A percentile compares a stretch with the other conserved stretches of the same genome.
Evolutionary conservation across 1,284 basidiomycete species (phyloP).

Genomic region (Sphagnurus paluster): DNA sequence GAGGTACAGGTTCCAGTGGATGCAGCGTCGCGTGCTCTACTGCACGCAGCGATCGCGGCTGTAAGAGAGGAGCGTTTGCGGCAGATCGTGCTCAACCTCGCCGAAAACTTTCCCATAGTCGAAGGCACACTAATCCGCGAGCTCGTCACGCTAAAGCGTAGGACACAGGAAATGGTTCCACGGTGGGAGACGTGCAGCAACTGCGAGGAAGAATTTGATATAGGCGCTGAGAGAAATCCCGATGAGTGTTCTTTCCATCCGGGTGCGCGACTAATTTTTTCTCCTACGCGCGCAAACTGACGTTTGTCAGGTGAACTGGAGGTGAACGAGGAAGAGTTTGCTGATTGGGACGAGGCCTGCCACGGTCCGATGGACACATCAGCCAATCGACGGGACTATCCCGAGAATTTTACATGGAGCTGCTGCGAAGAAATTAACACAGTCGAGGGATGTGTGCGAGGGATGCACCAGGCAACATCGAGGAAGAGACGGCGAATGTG

Average conservation of each 20-base stretch:
- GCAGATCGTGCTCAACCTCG: conserved; percentile 35
- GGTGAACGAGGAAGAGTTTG: conserved; percentile 37
- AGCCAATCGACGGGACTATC: conserved; percentile 38
- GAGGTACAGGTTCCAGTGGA: conserved; percentile 35
- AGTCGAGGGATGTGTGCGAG: conserved; percentile 39
- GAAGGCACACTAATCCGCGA: conserved; percentile 43
- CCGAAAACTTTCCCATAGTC: conserved; percentile 38
- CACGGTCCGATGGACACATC: conserved; percentile 47
- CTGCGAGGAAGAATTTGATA: conserved; percentile 47
- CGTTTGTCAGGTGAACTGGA: conserved; percentile 36
- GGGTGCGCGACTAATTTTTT: conserved; percentile 27
- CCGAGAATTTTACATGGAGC: conserved; percentile 48
- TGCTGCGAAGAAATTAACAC: conserved; percentile 43
- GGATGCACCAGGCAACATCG: conserved; percentile 30
- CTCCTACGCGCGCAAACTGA: not conserved
- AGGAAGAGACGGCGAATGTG: conserved; percentile 35
- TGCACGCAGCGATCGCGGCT: conserved; percentile 40
- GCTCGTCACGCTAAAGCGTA: conserved; percentile 38
- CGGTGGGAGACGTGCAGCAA: conserved; percentile 45
- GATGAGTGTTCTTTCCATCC: conserved; percentile 44
- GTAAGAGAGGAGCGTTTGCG: conserved; percentile 43
- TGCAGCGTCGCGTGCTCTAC: conserved; percentile 37
- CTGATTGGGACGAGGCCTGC: conserved; percentile 45
- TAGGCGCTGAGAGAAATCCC: conserved; percentile 29
- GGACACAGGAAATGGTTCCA: conserved; percentile 35